Evolutionary conservation across 73 alveolate species (phyloP).

Genomic region (Paramecium sonneborni): DNA sequence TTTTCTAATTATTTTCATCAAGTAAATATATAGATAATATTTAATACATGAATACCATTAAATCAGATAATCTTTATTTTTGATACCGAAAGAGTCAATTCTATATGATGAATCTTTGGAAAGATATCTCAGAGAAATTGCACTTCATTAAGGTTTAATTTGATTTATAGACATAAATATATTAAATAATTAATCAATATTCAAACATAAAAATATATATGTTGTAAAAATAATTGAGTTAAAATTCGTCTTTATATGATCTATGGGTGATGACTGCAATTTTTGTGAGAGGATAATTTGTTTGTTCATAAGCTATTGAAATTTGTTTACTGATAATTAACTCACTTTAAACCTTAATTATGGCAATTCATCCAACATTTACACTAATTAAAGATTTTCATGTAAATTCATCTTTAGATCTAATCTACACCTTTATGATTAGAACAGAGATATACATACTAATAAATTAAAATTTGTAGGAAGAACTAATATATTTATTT

Average conservation of each 20-base stretch:
- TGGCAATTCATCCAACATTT: slow-evolving; percentile 10
- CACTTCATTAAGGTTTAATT: not conserved
- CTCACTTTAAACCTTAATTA: not conserved
- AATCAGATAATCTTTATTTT: not conserved
- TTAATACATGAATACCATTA: not conserved
- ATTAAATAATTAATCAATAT: not conserved
- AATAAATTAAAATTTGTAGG: not conserved
- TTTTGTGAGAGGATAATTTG: slow-evolving; percentile 7
- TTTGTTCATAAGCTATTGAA: not conserved
- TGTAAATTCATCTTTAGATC: not conserved
- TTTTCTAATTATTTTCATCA: not conserved
- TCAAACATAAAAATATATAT: not conserved
- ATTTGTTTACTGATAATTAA: not conserved
- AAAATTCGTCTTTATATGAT: not conserved
- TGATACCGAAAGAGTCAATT: not conserved
- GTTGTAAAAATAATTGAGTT: not conserved
- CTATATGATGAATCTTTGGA: slow-evolving; percentile 12
- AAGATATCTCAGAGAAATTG: not conserved
- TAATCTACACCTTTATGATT: not conserved
- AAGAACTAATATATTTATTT: not conserved
- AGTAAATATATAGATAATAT: not conserved
- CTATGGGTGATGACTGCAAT: not conserved
- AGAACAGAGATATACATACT: not conserved
- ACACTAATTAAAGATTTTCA: not conserved
- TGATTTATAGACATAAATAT: not conserved